Evolutionary conservation across 2,329 filamentous ascomycete genomes (phyloP), one percentile per base, ranked within the genome.

Genomic region (Alternaria dauci): DNA sequence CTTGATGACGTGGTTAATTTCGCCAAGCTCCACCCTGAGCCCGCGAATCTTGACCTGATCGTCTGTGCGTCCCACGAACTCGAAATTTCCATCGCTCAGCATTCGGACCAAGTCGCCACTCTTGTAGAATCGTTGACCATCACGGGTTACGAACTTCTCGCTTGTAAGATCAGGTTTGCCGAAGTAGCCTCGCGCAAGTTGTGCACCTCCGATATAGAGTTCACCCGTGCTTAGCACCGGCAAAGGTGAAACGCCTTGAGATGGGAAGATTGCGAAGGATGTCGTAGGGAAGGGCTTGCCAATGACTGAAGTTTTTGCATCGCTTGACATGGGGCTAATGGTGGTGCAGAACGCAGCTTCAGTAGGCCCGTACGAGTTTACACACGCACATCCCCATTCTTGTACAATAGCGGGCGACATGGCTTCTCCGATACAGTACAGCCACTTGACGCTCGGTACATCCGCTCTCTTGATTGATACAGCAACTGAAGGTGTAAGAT

Each of bases 291-390:
- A 81, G 3, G 80, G 80, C 39, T 71, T 76, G 8, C 80, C 80
- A 34, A 82, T 81, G 36, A 81, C 71, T n/a, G 76, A 73, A 7
- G 76, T 70, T 51, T 76, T 80, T 6, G 63, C 46, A 8, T 71
- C 54, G 25, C 66, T 67, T 14, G 59, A 66, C 3, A 75, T 72
- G 2, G 74, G 71, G 11, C 72, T 77, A 23, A 82, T 81, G 11
- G 80, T 81, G n/a, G 77, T 80, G 58, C 80, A 81, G 67, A 82
- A 81, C 3, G 80, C 79, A 42, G 79, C 78, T 65, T 82, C 80
- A 28, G 72, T 78, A 16, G 80, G 80, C 3, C 80, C 80, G 54
- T 81, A 82, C 5, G 80, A 81, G 52, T 82, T 82, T 51, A 81
- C 77, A 57, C 80, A 81, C 44, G 75, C 69, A 11, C 72, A 72